Evolutionary conservation across 1,139 yeast species (phyloP), one percentile per base, ranked within the genome.

Genomic region (Candida pseudocylindracea): DNA sequence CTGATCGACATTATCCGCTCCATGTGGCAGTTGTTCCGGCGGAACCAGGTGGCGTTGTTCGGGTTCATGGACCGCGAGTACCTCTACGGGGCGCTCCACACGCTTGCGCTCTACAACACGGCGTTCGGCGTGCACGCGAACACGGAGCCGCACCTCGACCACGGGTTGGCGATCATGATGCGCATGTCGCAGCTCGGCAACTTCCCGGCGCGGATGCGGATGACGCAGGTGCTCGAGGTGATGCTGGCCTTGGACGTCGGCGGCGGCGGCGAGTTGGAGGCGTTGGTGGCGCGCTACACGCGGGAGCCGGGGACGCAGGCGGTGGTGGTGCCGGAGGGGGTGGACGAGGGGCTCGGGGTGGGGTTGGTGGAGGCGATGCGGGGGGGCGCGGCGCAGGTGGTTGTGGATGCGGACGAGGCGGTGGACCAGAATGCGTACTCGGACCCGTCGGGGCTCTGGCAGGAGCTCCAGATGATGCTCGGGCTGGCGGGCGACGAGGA

Each of bases 21-120:
- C 1, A 57, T 78, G 4, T 73, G 85, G 79, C 71, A 75, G 0
- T 54, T 79, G 32, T 54, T 73, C 43, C 75, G 78, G 0, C 75
- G 72, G 36, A 73, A 74, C 40, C 72, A 75, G 78, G 74, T 78
- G 26, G 88, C 93, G 0, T 51, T 76, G 30, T 79, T 76, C 54
- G 92, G 93, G 1, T 79, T 83, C 60, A 75, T 79, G 81, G 93
- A 80, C 46, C 57, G 93, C 42, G 93, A 80, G 45, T 79, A 79
- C 47, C 54, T 78, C 26, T 79, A 76, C 48, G 75, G 88, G 0
- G 70, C 92, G 0, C 74, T 91, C 1, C 76, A 83, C 6, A 79
- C 93, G 0, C 54, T 79, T 34, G 67, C 76, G 10, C 53, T 79
- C 28, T 78, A 75, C 46, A 78, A 73, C 46, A 75, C 83, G 1